A percentile compares a stretch with the other conserved stretches of the same genome.
Evolutionary conservation across 352 stramenopile species (phyloP).

Genomic region (Phytophthora gonapodyides): DNA sequence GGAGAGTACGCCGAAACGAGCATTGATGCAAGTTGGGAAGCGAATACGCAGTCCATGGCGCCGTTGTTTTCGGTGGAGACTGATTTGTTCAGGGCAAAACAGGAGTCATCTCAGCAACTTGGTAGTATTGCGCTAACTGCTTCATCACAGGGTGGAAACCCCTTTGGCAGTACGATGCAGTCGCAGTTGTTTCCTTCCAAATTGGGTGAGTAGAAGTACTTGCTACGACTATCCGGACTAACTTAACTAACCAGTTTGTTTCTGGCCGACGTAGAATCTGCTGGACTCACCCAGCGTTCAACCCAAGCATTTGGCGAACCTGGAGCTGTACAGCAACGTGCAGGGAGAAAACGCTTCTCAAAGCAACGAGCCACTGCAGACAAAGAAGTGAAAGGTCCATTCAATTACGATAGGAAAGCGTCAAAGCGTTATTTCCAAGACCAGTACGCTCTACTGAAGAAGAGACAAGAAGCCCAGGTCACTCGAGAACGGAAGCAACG

Average conservation of each 20-base stretch:
- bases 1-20: conserved; percentile 50
- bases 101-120: conserved; percentile 8
- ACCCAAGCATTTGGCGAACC: conserved; percentile 16
- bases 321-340: conserved; percentile 10
- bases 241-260: not conserved
- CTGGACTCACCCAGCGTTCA: conserved; percentile 3
- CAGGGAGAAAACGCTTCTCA: conserved; percentile 35
- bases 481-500: conserved; percentile 55
- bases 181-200: conserved; percentile 51
- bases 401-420: conserved; percentile 33
- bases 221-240: not conserved
- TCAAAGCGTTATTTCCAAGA: conserved; percentile 70
- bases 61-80: conserved; percentile 80
- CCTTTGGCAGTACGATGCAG: conserved; percentile 31
- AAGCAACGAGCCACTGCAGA: conserved; percentile 27
- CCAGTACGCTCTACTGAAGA: conserved; percentile 56
- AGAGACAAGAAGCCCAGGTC: conserved; percentile 52
- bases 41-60: conserved; percentile 68
- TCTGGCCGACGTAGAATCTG: conserved; percentile 17
- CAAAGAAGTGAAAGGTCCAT: conserved; percentile 17
- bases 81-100: conserved; percentile 43
- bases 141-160: conserved; percentile 17
- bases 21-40: conserved; percentile 76
- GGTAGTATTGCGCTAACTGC: conserved; percentile 2
- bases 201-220: conserved; percentile 23